Base-by-base conservation (phyloP, 192 early-diverging fungal genomes). In the Helicostylum pulchrum region DNA sequence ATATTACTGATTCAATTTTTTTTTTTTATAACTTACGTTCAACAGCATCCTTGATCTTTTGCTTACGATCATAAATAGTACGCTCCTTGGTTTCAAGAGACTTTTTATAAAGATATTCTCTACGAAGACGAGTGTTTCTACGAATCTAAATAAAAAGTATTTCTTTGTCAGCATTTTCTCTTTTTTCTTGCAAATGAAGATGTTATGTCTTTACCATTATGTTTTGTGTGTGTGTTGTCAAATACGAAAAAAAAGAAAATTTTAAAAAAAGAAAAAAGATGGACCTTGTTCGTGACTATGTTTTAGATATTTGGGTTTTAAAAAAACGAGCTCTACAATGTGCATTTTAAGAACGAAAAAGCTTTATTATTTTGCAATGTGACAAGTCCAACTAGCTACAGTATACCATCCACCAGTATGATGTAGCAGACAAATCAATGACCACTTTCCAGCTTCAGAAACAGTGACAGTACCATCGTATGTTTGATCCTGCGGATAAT, bases 51-150 rank as follows among this genome's bases (percentile, higher is more conserved):
- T 95, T 94, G 58, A 99, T 85, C 70, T 87, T 76, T 76, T 96
- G 94, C 82, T 97, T 98, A 63, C 90, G 83, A 54, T 99, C 97
- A 72, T 88, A 94, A 54, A 93, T 95, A 65, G 86, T 85, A 67
- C 84, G 83, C 47, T 99, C 94, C 74, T 96, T 93, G 36, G 88
- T 78, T 82, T 99, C 97, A 7, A 97, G 83, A 10, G 94, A 90
- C 82, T 99, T 99, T 74, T 88, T 87, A 86, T 97, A 98, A 34
- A 99, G 85, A 65, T 95, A 99, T 80, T 99, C 97, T 69, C 94
- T 76, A 46, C 97, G 83, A 59, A 91, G 81, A 34, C 97, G 88
- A 31, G 92, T 85, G 58, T 95, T 88, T 78, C 94, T 80, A 54
- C 94, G 87, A 66, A 93, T 85, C 90, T 85, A 77, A 31, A n/a